Evolutionary conservation across 75 land plant species (phyloP).

Genomic region (Pseudotsuga menziesii): DNA sequence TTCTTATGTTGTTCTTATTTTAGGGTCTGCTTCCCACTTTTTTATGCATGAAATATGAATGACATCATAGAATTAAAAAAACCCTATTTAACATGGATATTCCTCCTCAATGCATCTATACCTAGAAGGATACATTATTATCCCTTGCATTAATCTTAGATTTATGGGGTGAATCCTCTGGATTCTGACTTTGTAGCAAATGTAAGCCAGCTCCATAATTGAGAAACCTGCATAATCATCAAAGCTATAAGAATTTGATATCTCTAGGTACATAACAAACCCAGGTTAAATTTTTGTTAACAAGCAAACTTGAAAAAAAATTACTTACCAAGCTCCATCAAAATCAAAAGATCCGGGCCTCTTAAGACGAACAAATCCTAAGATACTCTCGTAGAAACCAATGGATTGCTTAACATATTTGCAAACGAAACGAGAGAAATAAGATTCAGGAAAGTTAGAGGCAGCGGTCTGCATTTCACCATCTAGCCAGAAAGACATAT

Average conservation of each 20-base stretch:
- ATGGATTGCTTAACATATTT: slow-evolving; percentile 7
- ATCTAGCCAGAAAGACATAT: too few species aligned
- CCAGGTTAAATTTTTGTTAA: too few species aligned
- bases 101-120: neutral
- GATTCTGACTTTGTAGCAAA: slow-evolving; percentile 39
- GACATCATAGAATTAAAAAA: too few species aligned
- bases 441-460: slow-evolving; percentile 23
- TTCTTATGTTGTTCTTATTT: too few species aligned
- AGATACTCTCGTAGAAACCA: slow-evolving; percentile 22
- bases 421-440: slow-evolving; percentile 25
- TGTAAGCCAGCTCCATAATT: slow-evolving; percentile 73
- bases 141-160: slow-evolving; percentile 62
- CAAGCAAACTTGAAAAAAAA: too few species aligned
- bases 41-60: too few species aligned
- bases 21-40: too few species aligned
- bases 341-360: slow-evolving; percentile 24
- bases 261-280: too few species aligned
- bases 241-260: too few species aligned
- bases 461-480: slow-evolving; percentile 24
- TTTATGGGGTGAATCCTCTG: slow-evolving; percentile 24
- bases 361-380: slow-evolving; percentile 25
- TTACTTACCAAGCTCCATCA: slow-evolving; percentile 25
- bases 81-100: too few species aligned
- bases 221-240: slow-evolving; percentile 40
- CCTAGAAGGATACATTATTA: slow-evolving; percentile 77